Evolutionary conservation across 768 basidiomycete genomes (phyloP).

Genomic region (Calocybe cyanea): DNA sequence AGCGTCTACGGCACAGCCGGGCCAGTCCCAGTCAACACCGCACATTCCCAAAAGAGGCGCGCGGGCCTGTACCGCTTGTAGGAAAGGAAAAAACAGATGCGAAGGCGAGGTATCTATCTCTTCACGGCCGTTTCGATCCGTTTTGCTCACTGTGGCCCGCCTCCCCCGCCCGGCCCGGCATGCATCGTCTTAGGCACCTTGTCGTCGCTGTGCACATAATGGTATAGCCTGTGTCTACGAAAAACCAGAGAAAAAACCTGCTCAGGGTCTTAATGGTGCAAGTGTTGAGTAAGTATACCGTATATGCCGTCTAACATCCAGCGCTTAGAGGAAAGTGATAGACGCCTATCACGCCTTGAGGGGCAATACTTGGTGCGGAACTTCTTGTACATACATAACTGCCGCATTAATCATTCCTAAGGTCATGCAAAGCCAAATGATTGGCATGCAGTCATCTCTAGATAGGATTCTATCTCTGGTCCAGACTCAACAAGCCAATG

Average conservation of each 20-base stretch:
- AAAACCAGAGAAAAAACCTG: conserved; percentile 86
- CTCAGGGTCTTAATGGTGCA: conserved; percentile 51
- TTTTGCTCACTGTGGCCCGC: conserved; percentile 60
- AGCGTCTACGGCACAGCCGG: conserved; percentile 29
- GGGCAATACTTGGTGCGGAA: conserved; percentile 73
- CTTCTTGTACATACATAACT: conserved; percentile 3
- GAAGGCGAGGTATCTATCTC: conserved; percentile 75
- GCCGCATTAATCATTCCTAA: conserved; percentile 22
- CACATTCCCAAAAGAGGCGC: conserved; percentile 90
- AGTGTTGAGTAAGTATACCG: conserved; percentile 64
- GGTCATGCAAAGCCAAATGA: conserved; percentile 95
- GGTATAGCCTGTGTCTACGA: conserved; percentile 83
- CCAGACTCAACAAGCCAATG: conserved; percentile 37
- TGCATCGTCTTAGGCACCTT: conserved; percentile 64
- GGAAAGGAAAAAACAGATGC: conserved; percentile 91
- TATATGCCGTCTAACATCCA: not conserved
- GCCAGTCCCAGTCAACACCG: conserved; percentile 30
- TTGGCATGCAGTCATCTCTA: conserved; percentile 87
- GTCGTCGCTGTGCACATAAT: conserved; percentile 83
- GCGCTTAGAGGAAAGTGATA: conserved; percentile 23
- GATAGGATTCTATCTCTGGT: conserved; percentile 77
- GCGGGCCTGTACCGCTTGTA: conserved; percentile 82
- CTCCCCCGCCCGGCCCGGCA: conserved; percentile 73
- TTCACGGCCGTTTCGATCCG: conserved; percentile 39
- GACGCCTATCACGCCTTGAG: conserved; percentile 80